Conservation (phyloP, 768 basidiomycete species). For the Lactifluus volemus region DNA sequence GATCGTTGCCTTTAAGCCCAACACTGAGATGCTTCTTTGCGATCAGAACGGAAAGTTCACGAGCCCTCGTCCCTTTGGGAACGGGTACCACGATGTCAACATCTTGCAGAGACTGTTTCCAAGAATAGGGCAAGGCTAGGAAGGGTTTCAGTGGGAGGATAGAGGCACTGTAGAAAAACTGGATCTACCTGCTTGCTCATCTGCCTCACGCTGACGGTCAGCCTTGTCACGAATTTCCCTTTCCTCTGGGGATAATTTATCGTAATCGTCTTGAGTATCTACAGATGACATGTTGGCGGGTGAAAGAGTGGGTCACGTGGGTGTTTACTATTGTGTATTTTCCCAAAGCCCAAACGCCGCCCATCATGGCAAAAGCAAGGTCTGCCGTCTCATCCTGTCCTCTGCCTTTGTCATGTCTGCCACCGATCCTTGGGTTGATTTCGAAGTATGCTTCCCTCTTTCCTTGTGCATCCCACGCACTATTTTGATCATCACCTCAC, state of each 20-base stretch:
- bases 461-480: background rate
- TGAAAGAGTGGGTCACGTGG: slow-evolving; percentile 4
- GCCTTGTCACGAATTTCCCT: slow-evolving; percentile 62
- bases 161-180: slow-evolving; percentile 20
- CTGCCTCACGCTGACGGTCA: slow-evolving; percentile 57
- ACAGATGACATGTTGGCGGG: slow-evolving; percentile 5
- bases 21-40: slow-evolving; percentile 78
- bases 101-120: slow-evolving; percentile 86
- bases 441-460: slow-evolving; percentile 44
- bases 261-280: slow-evolving; percentile 43
- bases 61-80: slow-evolving; percentile 78
- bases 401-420: slow-evolving; percentile 42
- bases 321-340: slow-evolving; percentile 31
- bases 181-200: slow-evolving; percentile 75
- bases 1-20: slow-evolving; percentile 76
- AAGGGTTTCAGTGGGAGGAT: slow-evolving; percentile 9
- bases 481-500: slow-evolving; percentile 12
- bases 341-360: background rate
- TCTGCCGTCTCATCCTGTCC: background rate
- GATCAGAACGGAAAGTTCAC: slow-evolving; percentile 63
- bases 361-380: background rate
- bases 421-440: slow-evolving; percentile 58
- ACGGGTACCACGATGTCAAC: slow-evolving; percentile 79
- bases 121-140: slow-evolving; percentile 79
- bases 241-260: slow-evolving; percentile 69